Evolutionary conservation across 2,329 filamentous ascomycete species (phyloP).

Genomic region (Neurospora crassa): DNA sequence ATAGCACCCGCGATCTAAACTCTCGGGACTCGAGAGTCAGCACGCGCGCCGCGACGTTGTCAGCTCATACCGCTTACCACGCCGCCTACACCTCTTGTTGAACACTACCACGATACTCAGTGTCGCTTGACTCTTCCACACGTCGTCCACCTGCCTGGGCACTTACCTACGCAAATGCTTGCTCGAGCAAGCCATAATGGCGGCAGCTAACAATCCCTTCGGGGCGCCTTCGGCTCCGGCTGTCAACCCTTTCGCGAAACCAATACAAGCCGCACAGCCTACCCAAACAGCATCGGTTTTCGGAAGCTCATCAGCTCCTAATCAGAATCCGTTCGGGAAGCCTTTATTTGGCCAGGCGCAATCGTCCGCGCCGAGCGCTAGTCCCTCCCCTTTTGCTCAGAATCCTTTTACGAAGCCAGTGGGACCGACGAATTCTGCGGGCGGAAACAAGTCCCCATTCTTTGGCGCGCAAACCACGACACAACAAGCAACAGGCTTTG

Average conservation of each 20-base stretch:
- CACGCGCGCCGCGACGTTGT: neutral
- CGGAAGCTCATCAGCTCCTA: slow-evolving; percentile 4
- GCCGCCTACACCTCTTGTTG: neutral
- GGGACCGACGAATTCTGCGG: slow-evolving; percentile 1
- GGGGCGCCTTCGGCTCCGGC: slow-evolving; percentile 12
- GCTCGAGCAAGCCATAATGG: slow-evolving; percentile 12
- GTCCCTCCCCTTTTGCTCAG: neutral
- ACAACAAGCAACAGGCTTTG: slow-evolving; percentile 1
- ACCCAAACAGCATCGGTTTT: slow-evolving; percentile 4
- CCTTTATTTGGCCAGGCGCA: neutral
- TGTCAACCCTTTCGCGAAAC: slow-evolving; percentile 13
- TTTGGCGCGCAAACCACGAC: neutral
- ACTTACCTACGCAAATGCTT: slow-evolving; percentile 10
- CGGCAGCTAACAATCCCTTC: slow-evolving; percentile 20
- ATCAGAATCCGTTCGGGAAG: neutral
- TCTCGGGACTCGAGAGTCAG: neutral
- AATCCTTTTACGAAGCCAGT: slow-evolving; percentile 6
- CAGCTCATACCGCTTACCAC: neutral
- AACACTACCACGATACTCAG: neutral
- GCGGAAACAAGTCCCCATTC: slow-evolving; percentile 1
- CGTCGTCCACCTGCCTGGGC: neutral
- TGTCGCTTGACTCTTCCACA: neutral
- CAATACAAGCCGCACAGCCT: slow-evolving; percentile 1
- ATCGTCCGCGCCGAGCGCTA: slow-evolving; percentile 2
- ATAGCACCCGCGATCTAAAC: neutral